Conservation (phyloP, 495 filamentous ascomycete species). For the Sordaria brevicollis region DNA sequence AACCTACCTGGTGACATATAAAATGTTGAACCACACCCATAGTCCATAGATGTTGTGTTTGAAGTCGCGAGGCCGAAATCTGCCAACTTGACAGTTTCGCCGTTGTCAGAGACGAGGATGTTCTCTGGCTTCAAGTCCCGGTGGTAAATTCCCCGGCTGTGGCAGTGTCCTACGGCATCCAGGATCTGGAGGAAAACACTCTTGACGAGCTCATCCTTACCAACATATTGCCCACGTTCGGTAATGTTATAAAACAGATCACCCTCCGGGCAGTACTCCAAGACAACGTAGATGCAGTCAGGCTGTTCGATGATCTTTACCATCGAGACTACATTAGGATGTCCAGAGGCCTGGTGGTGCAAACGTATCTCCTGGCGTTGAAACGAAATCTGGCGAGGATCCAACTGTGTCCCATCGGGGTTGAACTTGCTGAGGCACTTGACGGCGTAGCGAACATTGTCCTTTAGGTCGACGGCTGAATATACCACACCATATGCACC, state of each 20-base stretch:
- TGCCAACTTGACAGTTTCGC: constrained; percentile 85
- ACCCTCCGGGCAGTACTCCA: constrained; percentile 96
- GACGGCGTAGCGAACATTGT: constrained; percentile 77
- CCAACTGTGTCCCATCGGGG: constrained; percentile 59
- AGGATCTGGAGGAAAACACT: constrained; percentile 88
- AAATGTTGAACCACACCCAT: constrained; percentile 96
- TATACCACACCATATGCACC: constrained; percentile 98
- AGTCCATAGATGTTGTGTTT: constrained; percentile 72
- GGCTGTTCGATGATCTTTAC: constrained; percentile 85
- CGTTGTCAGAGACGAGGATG: constrained; percentile 80
- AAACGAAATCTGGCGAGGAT: constrained; percentile 77
- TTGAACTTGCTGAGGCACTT: constrained; percentile 88
- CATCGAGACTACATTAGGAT: constrained; percentile 90
- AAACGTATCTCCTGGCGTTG: constrained; percentile 88
- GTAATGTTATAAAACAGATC: constrained; percentile 97
- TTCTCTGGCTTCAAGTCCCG: constrained; percentile 98
- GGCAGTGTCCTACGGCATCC: constrained; percentile 95
- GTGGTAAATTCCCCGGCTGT: constrained; percentile 89
- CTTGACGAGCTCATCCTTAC: constrained; percentile 83
- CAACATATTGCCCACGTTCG: constrained; percentile 82
- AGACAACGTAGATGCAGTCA: constrained; percentile 92
- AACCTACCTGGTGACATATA: constrained; percentile 97
- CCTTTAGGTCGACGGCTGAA: constrained; percentile 79
- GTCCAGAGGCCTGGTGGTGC: constrained; percentile 77
- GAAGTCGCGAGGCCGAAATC: constrained; percentile 93